Conservation (phyloP, 768 basidiomycete genomes). For the Lactifluus volemus region DNA sequence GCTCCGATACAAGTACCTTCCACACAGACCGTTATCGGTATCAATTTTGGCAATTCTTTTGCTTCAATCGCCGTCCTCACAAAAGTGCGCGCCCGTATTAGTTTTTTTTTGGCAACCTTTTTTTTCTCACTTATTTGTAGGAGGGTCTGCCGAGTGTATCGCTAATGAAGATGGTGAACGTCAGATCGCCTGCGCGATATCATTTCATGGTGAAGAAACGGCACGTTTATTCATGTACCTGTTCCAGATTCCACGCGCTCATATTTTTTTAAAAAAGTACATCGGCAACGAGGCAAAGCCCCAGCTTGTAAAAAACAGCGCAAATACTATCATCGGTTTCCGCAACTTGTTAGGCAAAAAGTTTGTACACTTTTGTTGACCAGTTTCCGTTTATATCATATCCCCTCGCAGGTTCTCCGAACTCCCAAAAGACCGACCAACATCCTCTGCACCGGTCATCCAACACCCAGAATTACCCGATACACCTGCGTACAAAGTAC, state of each 20-base stretch:
- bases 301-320: slow-evolving; percentile 90
- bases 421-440: slow-evolving; percentile 43
- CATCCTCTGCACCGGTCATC: slow-evolving; percentile 61
- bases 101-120: background rate
- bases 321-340: slow-evolving; percentile 94
- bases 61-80: slow-evolving; percentile 93
- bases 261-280: slow-evolving; percentile 45
- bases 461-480: slow-evolving; percentile 65
- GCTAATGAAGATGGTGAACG: slow-evolving; percentile 98
- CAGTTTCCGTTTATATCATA: background rate
- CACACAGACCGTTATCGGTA: slow-evolving; percentile 66
- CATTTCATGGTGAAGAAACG: slow-evolving; percentile 86
- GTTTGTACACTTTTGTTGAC: slow-evolving; percentile 33
- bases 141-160: slow-evolving; percentile 92
- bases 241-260: background rate
- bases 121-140: slow-evolving; percentile 31
- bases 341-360: slow-evolving; percentile 89
- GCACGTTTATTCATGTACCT: slow-evolving; percentile 39
- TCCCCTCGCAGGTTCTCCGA: slow-evolving; percentile 58
- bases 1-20: slow-evolving; percentile 29
- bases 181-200: slow-evolving; percentile 90
- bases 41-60: slow-evolving; percentile 94
- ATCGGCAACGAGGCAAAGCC: slow-evolving; percentile 91
- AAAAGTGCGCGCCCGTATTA: slow-evolving; percentile 47
- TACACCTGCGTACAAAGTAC: slow-evolving; percentile 76